phyloP scores from a whole-genome alignment of 208 protist species.

The Crithidia thermophila region DNA sequence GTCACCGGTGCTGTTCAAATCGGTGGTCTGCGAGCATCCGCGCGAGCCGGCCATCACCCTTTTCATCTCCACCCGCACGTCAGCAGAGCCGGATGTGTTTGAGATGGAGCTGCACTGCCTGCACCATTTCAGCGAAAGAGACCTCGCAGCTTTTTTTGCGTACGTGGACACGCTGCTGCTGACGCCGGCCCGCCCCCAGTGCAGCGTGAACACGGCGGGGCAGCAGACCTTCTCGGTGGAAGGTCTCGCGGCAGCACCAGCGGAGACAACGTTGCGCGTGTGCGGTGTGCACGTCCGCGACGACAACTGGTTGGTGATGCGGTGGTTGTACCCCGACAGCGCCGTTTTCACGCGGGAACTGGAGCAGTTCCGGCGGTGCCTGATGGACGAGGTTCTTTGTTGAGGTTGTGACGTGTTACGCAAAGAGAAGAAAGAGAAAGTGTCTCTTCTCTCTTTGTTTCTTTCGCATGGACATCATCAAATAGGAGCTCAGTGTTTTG shows the following conservation, averaged over 20 bases:
- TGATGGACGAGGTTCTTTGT: slow-evolving; percentile 28
- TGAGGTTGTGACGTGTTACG: no score
- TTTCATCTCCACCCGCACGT: slow-evolving; percentile 26
- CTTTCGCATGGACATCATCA: no score
- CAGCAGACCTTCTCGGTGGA: slow-evolving; percentile 36
- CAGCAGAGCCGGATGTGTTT: slow-evolving; percentile 23
- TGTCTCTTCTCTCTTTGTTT: neutral
- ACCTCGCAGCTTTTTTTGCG: slow-evolving; percentile 27
- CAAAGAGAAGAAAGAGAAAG: neutral
- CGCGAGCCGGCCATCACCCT: slow-evolving; percentile 47
- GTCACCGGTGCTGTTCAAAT: slow-evolving; percentile 35
- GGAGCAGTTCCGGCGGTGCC: slow-evolving; percentile 42
- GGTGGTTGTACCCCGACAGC: slow-evolving; percentile 40
- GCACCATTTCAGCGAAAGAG: slow-evolving; percentile 6
- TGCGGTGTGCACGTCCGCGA: slow-evolving; percentile 32
- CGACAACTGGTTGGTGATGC: slow-evolving; percentile 48
- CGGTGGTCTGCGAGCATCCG: slow-evolving; percentile 55
- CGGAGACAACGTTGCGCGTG: slow-evolving; percentile 42
- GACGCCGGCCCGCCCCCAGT: slow-evolving; percentile 14
- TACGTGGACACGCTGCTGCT: slow-evolving; percentile 40
- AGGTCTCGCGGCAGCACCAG: slow-evolving; percentile 27
- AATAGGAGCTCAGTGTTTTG: neutral
- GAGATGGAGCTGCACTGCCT: slow-evolving; percentile 60
- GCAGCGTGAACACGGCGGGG: slow-evolving; percentile 22
- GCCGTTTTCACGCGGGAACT: slow-evolving; percentile 37